Base-by-base conservation (phyloP, 2,329 filamentous ascomycete species). In the Aspergillus nomiae region DNA sequence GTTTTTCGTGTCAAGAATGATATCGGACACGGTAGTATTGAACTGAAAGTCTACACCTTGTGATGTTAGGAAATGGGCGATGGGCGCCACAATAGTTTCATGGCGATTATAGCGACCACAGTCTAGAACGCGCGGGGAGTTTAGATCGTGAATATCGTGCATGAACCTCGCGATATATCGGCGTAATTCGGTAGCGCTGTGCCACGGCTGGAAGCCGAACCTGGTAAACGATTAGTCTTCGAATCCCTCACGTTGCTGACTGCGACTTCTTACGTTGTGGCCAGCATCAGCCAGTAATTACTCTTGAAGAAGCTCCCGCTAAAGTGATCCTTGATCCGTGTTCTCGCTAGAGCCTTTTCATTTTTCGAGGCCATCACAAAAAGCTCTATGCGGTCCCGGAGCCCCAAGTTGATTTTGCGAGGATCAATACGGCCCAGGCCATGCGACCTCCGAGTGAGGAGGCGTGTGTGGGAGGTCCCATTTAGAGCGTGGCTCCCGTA, bases 111-210 rank as follows among this genome's bases (percentile, higher is more conserved):
- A 73, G n/a, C 60, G 67, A 4, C 66, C 64, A 26, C 61, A 55
- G 48, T 75, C 71, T 0, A 74, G 65, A 0, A 61, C 55, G 5
- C 63, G 64, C 1, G 65, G 64, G 7, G 58, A 43, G 19, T 68
- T 67, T 0, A 75, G 34, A 9, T 63, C 56, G 11, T 68, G 66
- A 16, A 72, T 62, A 30, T 72, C 66, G 43, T 67, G 62, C 36
- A 66, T 65, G 61, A 68, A 73, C 19, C 66, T 63, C 12, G 67
- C 66, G 11, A 74, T 46, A 24, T 63, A 67, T 4, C 73, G 67
- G 6, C 68, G 69, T 53, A 75, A 71, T 60, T 74, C 73, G 14
- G 68, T 65, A 0, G 73, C 73, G 45, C 71, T 73, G 66, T 75
- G 73, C 54, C 66, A 69, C 4, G 71, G 67, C 56, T 71, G 70